Evolutionary conservation across 805 yeast genomes (phyloP), one percentile per base, ranked within the genome.

Genomic region (Candida germanica): DNA sequence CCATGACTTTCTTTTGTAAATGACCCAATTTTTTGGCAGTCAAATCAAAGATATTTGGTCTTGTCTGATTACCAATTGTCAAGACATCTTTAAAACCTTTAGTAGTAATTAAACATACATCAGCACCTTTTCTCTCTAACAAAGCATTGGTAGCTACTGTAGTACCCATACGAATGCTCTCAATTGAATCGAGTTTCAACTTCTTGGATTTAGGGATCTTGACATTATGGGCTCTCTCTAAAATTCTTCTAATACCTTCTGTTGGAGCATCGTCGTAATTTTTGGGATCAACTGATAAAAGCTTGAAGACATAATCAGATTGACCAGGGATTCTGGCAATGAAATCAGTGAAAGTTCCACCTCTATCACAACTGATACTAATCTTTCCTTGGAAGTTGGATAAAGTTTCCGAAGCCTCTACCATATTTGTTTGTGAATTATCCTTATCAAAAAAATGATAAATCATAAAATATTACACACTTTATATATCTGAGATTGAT

Each of bases 101-200:
- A 11, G 97, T 86, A 2, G 95, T 87, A 4, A 89, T 59, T 40
- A 91, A 69, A 1, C 93, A 94, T 48, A 94, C 89, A 21, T 79
- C 66, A 39, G 88, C 94, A 34, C 98, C 98, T 53, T 88, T 88
- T 44, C 98, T 73, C 54, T 91, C 98, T 41, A 91, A 69, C 22
- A 93, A 71, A 1, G 98, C 96, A 61, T 91, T 91, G 6, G 98
- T 91, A 2, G 98, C 98, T 8, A 88, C 93, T 0, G 97, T 89
- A 3, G 97, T 88, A 3, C 97, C 97, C 84, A 89, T 81, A 38
- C 95, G 69, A 31, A 88, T 77, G 28, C 80, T 74, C 36, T 77
- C 79, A 25, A 87, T 83, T 3, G 61, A 59, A 3, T 79, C 69
- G 1, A 86, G 71, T 40, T 82, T 87, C 40, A 88, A 58, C 31